Evolutionary conservation across 371 early-diverging fungal species (phyloP).

Genomic region (Mucor saturninus): DNA sequence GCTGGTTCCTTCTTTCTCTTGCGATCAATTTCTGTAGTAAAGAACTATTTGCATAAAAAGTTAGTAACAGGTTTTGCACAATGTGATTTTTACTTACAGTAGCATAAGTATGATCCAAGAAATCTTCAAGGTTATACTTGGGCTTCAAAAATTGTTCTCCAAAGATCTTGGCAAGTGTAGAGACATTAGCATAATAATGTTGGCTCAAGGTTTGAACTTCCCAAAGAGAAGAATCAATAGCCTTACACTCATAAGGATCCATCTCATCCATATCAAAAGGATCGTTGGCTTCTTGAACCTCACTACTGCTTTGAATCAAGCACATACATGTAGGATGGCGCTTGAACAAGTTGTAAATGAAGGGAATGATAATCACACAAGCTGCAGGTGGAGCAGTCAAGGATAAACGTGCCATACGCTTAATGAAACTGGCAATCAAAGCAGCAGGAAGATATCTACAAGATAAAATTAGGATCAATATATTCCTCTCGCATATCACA

Average conservation of each 20-base stretch:
- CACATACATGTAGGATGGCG: constrained; percentile 88
- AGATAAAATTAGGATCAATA: background rate
- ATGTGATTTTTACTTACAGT: constrained; percentile 49
- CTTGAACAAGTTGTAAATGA: constrained; percentile 90
- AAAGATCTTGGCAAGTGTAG: constrained; percentile 84
- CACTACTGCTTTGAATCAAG: constrained; percentile 75
- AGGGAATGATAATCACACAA: constrained; percentile 80
- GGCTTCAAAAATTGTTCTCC: constrained; percentile 87
- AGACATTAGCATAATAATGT: constrained; percentile 87
- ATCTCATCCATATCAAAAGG: constrained; percentile 66
- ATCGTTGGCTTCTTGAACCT: constrained; percentile 58
- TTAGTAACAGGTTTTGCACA: background rate
- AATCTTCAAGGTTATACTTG: constrained; percentile 87
- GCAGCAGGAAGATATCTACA: constrained; percentile 83
- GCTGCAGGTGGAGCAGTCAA: constrained; percentile 88
- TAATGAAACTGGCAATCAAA: constrained; percentile 91
- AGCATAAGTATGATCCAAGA: constrained; percentile 89
- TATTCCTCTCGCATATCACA: constrained; percentile 5
- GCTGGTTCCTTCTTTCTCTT: constrained; percentile 75
- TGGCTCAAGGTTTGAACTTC: constrained; percentile 82
- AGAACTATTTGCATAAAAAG: constrained; percentile 51
- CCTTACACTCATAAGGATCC: constrained; percentile 82
- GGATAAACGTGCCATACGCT: constrained; percentile 84
- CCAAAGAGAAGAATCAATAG: constrained; percentile 91
- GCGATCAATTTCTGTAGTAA: constrained; percentile 68